Evolutionary conservation across 495 filamentous ascomycete species (phyloP), one percentile per base, ranked within the genome.

Genomic region (Sphaerosporella brunnea): DNA sequence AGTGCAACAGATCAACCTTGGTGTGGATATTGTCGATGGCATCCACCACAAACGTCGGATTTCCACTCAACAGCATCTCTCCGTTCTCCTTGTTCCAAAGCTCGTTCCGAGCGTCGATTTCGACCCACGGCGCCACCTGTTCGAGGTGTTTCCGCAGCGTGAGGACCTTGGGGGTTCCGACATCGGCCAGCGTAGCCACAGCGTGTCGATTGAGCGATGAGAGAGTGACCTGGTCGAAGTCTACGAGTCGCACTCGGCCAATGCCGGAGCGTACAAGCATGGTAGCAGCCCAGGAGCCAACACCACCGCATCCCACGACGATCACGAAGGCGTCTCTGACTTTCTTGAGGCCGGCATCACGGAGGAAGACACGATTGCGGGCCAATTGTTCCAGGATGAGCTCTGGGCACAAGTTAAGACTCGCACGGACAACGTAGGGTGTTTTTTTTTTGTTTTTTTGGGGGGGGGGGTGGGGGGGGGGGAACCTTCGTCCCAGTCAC

Each of bases 11-110:
- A 45, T 82, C 80, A 13, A 96, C 90, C 65, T 99, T 99, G 43
- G 84, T 93, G 19, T 88, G 79, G 50, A 96, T 95, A 62, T 99
- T 96, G 58, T 99, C 90, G 51, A 99, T 99, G 11, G 90, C 93
- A 65, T 99, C 90, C 20, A 99, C 74, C 3, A 99, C 78, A 51
- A 78, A 99, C 55, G 86, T 80, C 1, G 84, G 84, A 47, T 73
- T 74, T 11, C 71, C 73, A 5, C 68, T 70, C 40, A 97, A 65
- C 45, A 93, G 65, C 8, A 54, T 57, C 3, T 75, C 73, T 2
- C 84, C 84, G 2, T 65, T 73, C 8, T 67, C 61, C 23, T 73
- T 74, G 52, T 71, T 73, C 64, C 87, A 96, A 10, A 96, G 78
- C 61, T 93, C 81, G 53, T 85, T 84, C 7, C 77, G 69, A 55